Conservation (phyloP, 345 rosid genomes). For the Laguncularia racemosa region DNA sequence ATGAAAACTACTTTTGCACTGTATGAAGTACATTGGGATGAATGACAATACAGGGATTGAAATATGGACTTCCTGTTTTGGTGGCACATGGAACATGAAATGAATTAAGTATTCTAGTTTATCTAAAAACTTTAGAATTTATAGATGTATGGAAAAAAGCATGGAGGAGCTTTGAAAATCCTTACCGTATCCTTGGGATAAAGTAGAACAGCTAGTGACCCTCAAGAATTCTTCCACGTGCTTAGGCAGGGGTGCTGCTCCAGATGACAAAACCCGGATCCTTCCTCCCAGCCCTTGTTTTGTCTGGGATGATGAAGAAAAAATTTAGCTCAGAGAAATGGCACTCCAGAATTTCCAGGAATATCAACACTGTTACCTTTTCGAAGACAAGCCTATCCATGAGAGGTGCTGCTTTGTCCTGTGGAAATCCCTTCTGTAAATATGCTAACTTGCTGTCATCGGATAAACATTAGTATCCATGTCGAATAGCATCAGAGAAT, state of each 20-base stretch:
- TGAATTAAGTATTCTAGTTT: too few relatives aligned
- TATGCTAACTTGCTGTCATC: slow-evolving; percentile 62
- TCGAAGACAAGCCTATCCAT: slow-evolving; percentile 71
- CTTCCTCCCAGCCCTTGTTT: slow-evolving; percentile 79
- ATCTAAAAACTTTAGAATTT: too few relatives aligned
- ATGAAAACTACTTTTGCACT: not conserved
- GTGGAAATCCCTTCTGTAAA: slow-evolving; percentile 65
- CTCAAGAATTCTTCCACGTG: slow-evolving; percentile 90
- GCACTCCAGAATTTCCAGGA: not conserved
- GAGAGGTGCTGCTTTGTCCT: slow-evolving; percentile 80
- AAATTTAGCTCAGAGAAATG: not conserved
- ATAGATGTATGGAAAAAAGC: too few relatives aligned
- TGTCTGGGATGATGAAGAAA: slow-evolving; percentile 29
- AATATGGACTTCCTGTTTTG: not conserved
- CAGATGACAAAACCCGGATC: slow-evolving; percentile 67
- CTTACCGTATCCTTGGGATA: slow-evolving; percentile 95
- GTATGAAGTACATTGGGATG: too few relatives aligned
- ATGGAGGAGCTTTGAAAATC: too few relatives aligned
- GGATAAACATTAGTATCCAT: slow-evolving; percentile 8
- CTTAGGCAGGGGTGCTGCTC: slow-evolving; percentile 89
- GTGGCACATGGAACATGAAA: too few relatives aligned
- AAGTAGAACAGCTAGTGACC: slow-evolving; percentile 66
- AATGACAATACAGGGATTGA: not conserved
- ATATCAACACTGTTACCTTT: slow-evolving; percentile 37
- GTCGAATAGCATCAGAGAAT: slow-evolving; percentile 4